A percentile compares a stretch with the other conserved stretches of the same genome.
Conservation (phyloP, 768 basidiomycete genomes). For the Thelephora ganbajun region DNA sequence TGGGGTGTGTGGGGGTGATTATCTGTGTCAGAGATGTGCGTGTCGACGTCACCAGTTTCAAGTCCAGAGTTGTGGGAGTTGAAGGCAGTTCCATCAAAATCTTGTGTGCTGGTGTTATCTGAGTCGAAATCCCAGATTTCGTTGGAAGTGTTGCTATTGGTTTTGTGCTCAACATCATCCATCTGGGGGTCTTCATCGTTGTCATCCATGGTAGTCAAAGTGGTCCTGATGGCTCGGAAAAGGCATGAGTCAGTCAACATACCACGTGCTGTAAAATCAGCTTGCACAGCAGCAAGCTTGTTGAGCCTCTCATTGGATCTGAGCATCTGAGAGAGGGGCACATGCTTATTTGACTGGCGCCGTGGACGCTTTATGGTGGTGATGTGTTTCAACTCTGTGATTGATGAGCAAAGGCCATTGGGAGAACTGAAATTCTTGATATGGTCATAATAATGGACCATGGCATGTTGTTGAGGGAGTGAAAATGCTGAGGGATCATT, state of each 20-base stretch:
- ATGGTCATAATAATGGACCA: conserved; percentile 8
- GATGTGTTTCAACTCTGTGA: conserved; percentile 16
- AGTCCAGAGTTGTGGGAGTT: no score
- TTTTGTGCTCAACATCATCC: no score
- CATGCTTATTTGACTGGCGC: conserved; percentile 9
- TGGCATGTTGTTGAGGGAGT: conserved; percentile 8
- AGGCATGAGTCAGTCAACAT: conserved; percentile 5
- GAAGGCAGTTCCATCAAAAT: no score
- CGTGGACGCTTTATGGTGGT: conserved; percentile 14
- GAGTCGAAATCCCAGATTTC: no score
- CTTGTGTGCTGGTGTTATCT: no score
- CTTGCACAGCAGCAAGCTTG: conserved; percentile 12
- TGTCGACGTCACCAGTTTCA: no score
- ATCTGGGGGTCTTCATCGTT: no score
- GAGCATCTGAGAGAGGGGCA: conserved; percentile 14
- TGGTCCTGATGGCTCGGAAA: no score
- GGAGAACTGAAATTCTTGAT: conserved; percentile 14
- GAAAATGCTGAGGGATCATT: conserved; percentile 5
- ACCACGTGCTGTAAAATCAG: conserved; percentile 8
- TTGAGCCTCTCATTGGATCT: conserved; percentile 13
- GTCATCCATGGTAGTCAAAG: no score
- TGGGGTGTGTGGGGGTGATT: no score
- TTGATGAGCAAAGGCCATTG: conserved; percentile 15
- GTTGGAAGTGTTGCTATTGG: no score
- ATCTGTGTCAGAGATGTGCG: no score